These are phyloP conservation scores for Plectosphaerella plurivora DNA, from an alignment of 2,329 filamentous ascomycete genomes.

Conservation along the genomic window DNA sequence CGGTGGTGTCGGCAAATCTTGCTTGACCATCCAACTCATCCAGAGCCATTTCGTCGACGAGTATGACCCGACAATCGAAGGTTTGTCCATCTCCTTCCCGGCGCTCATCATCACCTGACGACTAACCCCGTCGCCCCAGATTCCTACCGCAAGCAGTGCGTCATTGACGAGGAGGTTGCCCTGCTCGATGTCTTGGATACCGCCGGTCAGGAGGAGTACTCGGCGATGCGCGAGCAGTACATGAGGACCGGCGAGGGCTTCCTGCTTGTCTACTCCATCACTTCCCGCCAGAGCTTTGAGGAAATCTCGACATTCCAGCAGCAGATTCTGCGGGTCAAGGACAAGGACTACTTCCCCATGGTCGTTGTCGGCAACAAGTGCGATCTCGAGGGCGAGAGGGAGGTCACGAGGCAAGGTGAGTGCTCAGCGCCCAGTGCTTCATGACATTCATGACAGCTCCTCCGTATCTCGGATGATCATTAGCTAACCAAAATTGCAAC, in stretches of 20 bases:
- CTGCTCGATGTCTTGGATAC: constrained; percentile 98
- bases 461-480: neutral
- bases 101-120: constrained; percentile 5
- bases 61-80: constrained; percentile 99
- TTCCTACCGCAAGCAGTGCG: constrained; percentile 92
- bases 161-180: constrained; percentile 92
- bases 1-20: constrained; percentile 98
- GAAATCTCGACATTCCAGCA: constrained; percentile 99
- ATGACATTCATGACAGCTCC: neutral
- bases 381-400: constrained; percentile 89
- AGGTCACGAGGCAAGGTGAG: constrained; percentile 88
- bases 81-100: constrained; percentile 41
- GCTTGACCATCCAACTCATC: constrained; percentile 94
- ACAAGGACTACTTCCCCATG: constrained; percentile 99
- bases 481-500: constrained; percentile 13
- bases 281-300: constrained; percentile 93
- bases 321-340: constrained; percentile 97
- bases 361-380: constrained; percentile 99
- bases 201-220: constrained; percentile 98
- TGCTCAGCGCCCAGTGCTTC: constrained; percentile 9
- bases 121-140: constrained; percentile 49
- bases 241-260: constrained; percentile 99
- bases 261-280: constrained; percentile 96
- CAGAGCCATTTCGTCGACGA: constrained; percentile 98
- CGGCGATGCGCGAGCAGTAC: constrained; percentile 98